Conservation (phyloP, 306 rosid species). For the Vicia faba region DNA sequence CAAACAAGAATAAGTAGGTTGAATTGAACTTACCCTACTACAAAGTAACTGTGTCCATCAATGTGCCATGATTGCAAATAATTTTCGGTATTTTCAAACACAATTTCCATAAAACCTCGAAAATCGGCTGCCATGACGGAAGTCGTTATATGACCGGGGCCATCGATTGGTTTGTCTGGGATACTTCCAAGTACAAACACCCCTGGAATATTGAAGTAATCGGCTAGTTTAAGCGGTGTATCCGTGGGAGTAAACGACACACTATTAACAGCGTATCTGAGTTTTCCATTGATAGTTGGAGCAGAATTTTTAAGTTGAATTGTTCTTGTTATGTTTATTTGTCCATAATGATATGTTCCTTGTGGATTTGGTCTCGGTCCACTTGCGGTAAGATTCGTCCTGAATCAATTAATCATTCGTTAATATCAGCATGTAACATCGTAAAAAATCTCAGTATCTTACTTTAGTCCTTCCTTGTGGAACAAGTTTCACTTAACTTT, state of each 20-base stretch:
- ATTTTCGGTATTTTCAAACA: conserved; percentile 78
- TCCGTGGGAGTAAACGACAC: conserved; percentile 75
- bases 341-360: conserved; percentile 86
- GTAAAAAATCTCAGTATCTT: no score
- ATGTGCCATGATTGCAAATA: conserved; percentile 78
- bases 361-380: conserved; percentile 97
- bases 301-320: conserved; percentile 70
- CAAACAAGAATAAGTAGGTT: neutral
- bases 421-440: neutral
- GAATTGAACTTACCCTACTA: conserved; percentile 69
- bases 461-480: no score
- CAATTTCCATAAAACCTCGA: conserved; percentile 62
- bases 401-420: conserved; percentile 28
- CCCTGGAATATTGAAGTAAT: conserved; percentile 74
- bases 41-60: conserved; percentile 76
- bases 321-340: conserved; percentile 71
- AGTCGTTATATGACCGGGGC: conserved; percentile 69
- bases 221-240: conserved; percentile 88
- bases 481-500: neutral
- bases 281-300: conserved; percentile 72
- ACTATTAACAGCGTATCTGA: conserved; percentile 79
- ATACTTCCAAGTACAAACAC: conserved; percentile 72
- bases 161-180: conserved; percentile 59
- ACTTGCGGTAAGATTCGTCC: conserved; percentile 85
- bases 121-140: conserved; percentile 79